A percentile compares a stretch with the other conserved stretches of the same genome.
phyloP scores from a whole-genome alignment of 164 flowering plant genomes.

The Brasenia schreberi region DNA sequence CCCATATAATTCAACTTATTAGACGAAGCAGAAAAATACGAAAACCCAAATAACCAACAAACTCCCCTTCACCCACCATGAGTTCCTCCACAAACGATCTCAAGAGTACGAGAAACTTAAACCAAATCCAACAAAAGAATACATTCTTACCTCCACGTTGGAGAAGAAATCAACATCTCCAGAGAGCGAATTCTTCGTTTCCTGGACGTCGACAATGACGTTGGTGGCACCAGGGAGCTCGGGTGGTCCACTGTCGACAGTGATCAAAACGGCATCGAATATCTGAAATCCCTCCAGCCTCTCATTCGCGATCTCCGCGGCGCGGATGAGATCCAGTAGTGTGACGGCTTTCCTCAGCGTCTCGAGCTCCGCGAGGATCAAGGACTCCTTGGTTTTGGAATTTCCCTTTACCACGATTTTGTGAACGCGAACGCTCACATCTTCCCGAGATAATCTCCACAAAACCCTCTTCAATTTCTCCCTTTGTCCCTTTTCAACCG shows the following conservation, averaged over 20 bases:
- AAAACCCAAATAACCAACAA: too few species aligned
- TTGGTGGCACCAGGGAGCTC: constrained; percentile 81
- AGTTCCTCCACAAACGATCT: not conserved
- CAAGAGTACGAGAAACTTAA: not conserved
- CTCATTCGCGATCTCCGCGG: constrained; percentile 34
- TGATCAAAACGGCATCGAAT: constrained; percentile 64
- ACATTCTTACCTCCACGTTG: constrained; percentile 57
- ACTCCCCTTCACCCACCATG: too few species aligned
- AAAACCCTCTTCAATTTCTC: constrained; percentile 26
- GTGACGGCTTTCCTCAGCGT: constrained; percentile 35
- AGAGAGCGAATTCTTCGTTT: constrained; percentile 37
- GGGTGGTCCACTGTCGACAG: constrained; percentile 78
- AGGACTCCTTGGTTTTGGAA: constrained; percentile 54
- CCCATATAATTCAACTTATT: too few species aligned
- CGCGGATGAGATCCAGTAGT: constrained; percentile 50
- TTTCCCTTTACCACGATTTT: constrained; percentile 78
- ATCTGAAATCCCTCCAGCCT: constrained; percentile 44
- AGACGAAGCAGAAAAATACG: too few species aligned
- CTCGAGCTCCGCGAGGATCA: constrained; percentile 52
- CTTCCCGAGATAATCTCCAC: constrained; percentile 32
- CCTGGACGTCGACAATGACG: constrained; percentile 63
- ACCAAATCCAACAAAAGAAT: not conserved
- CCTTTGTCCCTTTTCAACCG: constrained; percentile 15
- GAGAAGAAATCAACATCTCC: constrained; percentile 64
- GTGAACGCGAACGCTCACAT: constrained; percentile 57